Conservation (phyloP, 305 asterid species). For the Petunia hybrid region DNA sequence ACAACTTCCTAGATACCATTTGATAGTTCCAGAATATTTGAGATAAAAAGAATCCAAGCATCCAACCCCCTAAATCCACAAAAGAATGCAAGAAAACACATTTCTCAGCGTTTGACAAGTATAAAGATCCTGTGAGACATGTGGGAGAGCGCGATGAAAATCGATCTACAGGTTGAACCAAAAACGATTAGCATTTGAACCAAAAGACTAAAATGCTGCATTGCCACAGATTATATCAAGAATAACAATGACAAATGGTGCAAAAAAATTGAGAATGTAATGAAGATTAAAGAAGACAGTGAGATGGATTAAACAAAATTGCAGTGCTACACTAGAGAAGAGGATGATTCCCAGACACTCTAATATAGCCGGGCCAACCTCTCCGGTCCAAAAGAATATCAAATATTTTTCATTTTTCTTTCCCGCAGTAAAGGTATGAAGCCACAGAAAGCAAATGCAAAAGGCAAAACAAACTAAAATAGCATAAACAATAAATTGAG, state of each 20-base stretch:
- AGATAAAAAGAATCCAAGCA: background rate
- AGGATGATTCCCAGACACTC: slow-evolving; percentile 42
- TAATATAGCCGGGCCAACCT: slow-evolving; percentile 48
- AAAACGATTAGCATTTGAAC: too few species aligned
- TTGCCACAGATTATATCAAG: too few species aligned
- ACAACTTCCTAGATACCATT: background rate
- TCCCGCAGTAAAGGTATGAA: slow-evolving; percentile 27
- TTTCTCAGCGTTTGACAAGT: background rate
- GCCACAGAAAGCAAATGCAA: slow-evolving; percentile 10
- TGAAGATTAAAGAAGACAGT: background rate
- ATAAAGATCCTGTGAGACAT: background rate
- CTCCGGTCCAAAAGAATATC: slow-evolving; percentile 37
- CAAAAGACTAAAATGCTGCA: too few species aligned
- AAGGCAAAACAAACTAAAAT: slow-evolving; percentile 12
- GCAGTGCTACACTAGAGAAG: slow-evolving; percentile 33
- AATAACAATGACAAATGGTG: too few species aligned
- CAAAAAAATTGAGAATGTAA: background rate
- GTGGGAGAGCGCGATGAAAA: background rate
- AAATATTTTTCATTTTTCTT: slow-evolving; percentile 30
- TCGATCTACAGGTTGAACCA: background rate
- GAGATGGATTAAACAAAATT: slow-evolving; percentile 40
- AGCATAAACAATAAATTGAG: slow-evolving; percentile 1
- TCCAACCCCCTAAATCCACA: background rate
- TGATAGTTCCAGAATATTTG: background rate
- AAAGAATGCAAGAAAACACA: background rate